A percentile compares a stretch with the other conserved stretches of the same genome.
Evolutionary conservation across 352 stramenopile species (phyloP).

Genomic region (Aphanomyces euteiches): DNA sequence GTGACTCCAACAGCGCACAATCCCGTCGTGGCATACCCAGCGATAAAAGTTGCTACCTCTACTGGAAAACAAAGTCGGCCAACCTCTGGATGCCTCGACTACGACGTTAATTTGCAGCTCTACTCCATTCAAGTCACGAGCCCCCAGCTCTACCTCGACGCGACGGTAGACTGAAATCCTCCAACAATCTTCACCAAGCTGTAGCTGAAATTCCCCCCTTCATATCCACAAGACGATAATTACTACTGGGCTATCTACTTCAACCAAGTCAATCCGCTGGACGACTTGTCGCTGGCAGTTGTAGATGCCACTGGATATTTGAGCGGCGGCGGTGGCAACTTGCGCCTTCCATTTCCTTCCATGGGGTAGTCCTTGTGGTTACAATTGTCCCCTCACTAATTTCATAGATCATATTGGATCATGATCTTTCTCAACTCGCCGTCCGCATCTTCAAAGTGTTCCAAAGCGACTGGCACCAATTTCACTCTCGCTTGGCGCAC

Average conservation of each 20-base stretch:
- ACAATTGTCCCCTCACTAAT: too few species aligned
- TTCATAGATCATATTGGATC: slow-evolving; percentile 1
- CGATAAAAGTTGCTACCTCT: not conserved
- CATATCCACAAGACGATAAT: not conserved
- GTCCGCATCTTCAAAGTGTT: not conserved
- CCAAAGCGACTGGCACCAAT: not conserved
- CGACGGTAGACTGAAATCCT: not conserved
- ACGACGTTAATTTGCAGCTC: slow-evolving; percentile 5
- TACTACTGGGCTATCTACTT: slow-evolving; percentile 24
- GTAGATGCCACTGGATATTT: not conserved
- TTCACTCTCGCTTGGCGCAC: slow-evolving; percentile 1
- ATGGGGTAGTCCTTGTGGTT: not conserved
- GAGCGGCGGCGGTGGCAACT: not conserved
- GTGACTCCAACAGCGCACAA: not conserved
- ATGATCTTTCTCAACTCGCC: slow-evolving; percentile 3
- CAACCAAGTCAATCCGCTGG: slow-evolving; percentile 15
- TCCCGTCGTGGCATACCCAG: not conserved
- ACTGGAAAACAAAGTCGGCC: not conserved
- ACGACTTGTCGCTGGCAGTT: not conserved
- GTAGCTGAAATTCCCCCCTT: slow-evolving; percentile 3
- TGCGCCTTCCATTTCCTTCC: not conserved
- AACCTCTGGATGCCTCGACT: not conserved
- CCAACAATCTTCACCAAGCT: not conserved
- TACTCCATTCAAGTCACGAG: slow-evolving; percentile 12
- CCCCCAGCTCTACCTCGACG: slow-evolving; percentile 6